Percentiles rank a stretch among this genome's conserved stretches.
Conservation (phyloP, 148 eudicot genomes). For the Nyssa sinensis region DNA sequence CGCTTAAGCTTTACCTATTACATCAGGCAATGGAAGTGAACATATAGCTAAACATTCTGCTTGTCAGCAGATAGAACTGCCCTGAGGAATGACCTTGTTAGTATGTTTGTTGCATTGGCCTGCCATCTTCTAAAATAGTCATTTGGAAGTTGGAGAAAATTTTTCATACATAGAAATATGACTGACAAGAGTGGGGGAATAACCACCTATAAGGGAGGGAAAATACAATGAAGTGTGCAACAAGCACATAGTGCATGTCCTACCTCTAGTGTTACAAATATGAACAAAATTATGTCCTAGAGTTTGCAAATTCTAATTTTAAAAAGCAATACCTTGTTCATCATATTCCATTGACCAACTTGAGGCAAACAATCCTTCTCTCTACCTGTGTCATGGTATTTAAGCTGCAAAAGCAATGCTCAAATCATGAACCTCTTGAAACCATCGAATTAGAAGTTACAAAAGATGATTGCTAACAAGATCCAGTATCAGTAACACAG, state of each 20-base stretch:
- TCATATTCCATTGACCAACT: conserved; percentile 93
- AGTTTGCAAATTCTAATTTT: background rate
- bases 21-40: background rate
- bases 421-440: background rate
- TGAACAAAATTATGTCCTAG: background rate
- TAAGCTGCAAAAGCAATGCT: conserved; percentile 44
- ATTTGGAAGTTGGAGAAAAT: no score
- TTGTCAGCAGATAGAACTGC: no score
- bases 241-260: no score
- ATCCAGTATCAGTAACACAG: background rate
- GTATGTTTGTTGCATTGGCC: no score
- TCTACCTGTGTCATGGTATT: conserved; percentile 77
- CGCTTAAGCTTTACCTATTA: no score
- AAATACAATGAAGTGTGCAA: no score
- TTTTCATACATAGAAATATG: no score
- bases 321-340: conserved; percentile 58
- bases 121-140: no score
- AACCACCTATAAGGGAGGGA: no score
- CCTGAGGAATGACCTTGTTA: no score
- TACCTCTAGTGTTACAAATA: no score
- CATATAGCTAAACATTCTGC: background rate
- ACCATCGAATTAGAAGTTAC: background rate
- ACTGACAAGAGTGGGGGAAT: no score
- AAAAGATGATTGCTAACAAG: background rate
- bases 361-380: conserved; percentile 74